These are phyloP conservation scores for Aureobasidium sp. DNA, from an alignment of 2,329 filamentous ascomycete genomes.

Conservation along the genomic window DNA sequence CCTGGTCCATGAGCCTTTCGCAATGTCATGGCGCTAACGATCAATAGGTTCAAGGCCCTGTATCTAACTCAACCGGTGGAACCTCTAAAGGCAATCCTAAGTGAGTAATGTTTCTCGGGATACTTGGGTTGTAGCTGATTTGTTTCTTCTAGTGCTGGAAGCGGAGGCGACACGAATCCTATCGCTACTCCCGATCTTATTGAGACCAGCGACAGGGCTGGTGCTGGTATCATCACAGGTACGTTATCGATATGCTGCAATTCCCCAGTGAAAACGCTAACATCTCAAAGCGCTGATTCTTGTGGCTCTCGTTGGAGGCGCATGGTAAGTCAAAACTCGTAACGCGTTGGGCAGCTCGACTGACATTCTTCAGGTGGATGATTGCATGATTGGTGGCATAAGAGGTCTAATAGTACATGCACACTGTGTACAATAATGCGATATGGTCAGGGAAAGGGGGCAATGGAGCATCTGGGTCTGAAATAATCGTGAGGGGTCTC, in stretches of 20 bases:
- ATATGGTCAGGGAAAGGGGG: neutral
- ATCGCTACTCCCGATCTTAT: conserved; percentile 32
- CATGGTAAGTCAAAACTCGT: conserved; percentile 16
- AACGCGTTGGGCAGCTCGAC: neutral
- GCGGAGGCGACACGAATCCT: conserved; percentile 24
- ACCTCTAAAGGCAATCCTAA: conserved; percentile 40
- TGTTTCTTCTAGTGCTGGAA: conserved; percentile 27
- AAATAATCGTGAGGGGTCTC: neutral
- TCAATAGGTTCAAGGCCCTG: conserved; percentile 27
- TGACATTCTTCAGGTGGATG: conserved; percentile 7
- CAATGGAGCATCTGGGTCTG: neutral
- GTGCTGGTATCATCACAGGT: conserved; percentile 57
- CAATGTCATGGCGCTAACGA: neutral
- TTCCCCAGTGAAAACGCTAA: neutral
- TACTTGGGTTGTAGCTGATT: conserved; percentile 21
- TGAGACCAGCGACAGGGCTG: conserved; percentile 56
- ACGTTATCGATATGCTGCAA: neutral
- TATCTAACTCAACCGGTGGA: conserved; percentile 45
- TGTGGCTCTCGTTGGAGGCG: conserved; percentile 46
- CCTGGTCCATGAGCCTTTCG: neutral
- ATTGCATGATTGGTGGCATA: neutral
- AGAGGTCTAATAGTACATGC: neutral
- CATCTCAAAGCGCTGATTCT: conserved; percentile 41
- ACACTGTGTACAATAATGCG: conserved; percentile 1
- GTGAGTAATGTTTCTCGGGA: conserved; percentile 26